A percentile compares a stretch with the other conserved stretches of the same genome.
Conservation (phyloP, 2,329 filamentous ascomycete species). For the Penicillium polonicum region DNA sequence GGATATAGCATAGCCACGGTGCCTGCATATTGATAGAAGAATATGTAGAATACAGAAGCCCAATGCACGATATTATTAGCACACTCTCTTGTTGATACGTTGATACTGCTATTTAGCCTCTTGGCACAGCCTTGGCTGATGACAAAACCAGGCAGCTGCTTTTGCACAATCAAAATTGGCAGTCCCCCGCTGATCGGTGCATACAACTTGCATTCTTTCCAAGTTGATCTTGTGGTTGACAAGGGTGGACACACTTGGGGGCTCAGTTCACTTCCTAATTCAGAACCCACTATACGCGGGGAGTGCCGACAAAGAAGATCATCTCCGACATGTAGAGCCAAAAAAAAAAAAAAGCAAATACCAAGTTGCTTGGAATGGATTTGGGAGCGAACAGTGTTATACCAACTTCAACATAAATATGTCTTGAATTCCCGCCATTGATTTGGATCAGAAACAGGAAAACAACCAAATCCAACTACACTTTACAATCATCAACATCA, state of each 20-base stretch:
- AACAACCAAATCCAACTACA: background rate
- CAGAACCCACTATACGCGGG: background rate
- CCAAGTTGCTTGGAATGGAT: conserved; percentile 1
- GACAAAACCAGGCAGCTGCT: conserved; percentile 18
- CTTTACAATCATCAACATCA: background rate
- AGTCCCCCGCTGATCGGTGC: conserved; percentile 3
- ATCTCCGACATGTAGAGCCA: background rate
- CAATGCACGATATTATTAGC: conserved; percentile 4
- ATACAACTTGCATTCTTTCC: background rate
- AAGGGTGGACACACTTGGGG: conserved; percentile 5
- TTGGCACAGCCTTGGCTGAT: conserved; percentile 16
- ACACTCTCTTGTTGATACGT: background rate
- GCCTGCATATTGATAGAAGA: background rate
- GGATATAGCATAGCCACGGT: background rate
- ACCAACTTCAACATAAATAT: conserved; percentile 14
- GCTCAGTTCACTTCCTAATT: conserved; percentile 11
- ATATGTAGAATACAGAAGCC: background rate
- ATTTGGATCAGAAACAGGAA: background rate
- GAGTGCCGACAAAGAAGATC: background rate
- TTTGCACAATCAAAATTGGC: conserved; percentile 19
- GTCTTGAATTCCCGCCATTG: background rate
- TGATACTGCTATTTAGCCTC: background rate
- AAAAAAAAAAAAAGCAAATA: background rate
- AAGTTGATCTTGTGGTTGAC: conserved; percentile 1
- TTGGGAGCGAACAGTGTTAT: background rate